Evolutionary conservation across 1,139 yeast species (phyloP).

Genomic region (Saccharomyces hybrid): DNA sequence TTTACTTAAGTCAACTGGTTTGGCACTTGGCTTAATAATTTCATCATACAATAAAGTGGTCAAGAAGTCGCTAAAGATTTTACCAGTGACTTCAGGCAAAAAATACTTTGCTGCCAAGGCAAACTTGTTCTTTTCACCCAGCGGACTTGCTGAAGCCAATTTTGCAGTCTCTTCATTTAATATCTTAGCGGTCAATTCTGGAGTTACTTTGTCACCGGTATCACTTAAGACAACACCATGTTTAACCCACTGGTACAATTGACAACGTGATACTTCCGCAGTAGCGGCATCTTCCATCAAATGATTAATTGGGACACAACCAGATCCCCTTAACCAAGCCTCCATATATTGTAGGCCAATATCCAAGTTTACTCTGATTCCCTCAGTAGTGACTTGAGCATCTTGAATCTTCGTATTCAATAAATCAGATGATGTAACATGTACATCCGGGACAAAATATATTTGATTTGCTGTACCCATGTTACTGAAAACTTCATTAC

Average conservation of each 20-base stretch:
- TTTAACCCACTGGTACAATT: slow-evolving; percentile 76
- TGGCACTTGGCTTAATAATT: slow-evolving; percentile 42
- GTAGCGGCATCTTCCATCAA: slow-evolving; percentile 88
- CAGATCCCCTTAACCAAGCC: slow-evolving; percentile 77
- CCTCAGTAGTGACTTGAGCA: slow-evolving; percentile 55
- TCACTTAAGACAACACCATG: slow-evolving; percentile 56
- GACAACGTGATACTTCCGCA: slow-evolving; percentile 78
- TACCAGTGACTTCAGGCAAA: slow-evolving; percentile 61
- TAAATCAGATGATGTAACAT: slow-evolving; percentile 50
- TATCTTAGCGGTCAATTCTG: slow-evolving; percentile 48
- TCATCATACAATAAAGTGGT: slow-evolving; percentile 67
- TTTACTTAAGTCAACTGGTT: slow-evolving; percentile 35
- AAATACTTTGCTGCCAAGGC: slow-evolving; percentile 48
- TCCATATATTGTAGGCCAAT: slow-evolving; percentile 77
- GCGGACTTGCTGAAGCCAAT: slow-evolving; percentile 36
- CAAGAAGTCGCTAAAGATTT: slow-evolving; percentile 65
- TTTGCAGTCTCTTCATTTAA: slow-evolving; percentile 57
- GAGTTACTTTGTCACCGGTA: slow-evolving; percentile 50
- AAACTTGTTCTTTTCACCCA: slow-evolving; percentile 45
- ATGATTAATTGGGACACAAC: slow-evolving; percentile 79
- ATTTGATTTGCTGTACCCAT: slow-evolving; percentile 83
- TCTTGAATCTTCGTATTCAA: slow-evolving; percentile 54
- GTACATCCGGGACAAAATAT: slow-evolving; percentile 40
- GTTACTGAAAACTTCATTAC: slow-evolving; percentile 61
- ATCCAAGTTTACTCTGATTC: slow-evolving; percentile 62